Conservation (phyloP, 371 early-diverging fungal genomes). For the Nematocida homosporus region DNA sequence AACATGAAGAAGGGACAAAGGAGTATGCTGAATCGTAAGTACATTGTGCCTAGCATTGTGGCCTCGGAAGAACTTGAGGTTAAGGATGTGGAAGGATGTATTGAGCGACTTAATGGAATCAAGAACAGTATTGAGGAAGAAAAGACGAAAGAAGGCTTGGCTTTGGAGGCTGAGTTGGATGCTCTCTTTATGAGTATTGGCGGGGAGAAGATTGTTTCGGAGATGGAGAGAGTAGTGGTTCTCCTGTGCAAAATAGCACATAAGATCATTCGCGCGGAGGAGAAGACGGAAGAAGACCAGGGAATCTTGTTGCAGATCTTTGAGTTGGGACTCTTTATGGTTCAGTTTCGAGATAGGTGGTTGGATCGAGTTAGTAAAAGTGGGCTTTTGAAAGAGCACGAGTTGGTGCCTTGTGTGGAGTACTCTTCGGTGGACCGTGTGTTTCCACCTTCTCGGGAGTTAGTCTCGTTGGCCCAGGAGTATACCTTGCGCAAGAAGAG, state of each 20-base stretch:
- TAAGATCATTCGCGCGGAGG: slow-evolving; percentile 13
- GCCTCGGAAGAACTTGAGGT: background rate
- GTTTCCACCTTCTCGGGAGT: slow-evolving; percentile 30
- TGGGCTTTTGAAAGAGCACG: background rate
- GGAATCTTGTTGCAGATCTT: slow-evolving; percentile 43
- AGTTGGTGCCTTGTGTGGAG: slow-evolving; percentile 4
- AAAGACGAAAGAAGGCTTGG: background rate
- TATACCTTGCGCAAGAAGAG: slow-evolving; percentile 21
- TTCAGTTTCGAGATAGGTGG: slow-evolving; percentile 53
- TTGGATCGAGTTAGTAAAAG: slow-evolving; percentile 2
- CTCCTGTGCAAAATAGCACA: slow-evolving; percentile 54
- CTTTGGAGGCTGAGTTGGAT: slow-evolving; percentile 34
- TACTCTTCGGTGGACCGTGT: background rate
- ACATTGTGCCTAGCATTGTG: slow-evolving; percentile 36
- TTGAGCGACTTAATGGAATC: slow-evolving; percentile 11
- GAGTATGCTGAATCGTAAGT: slow-evolving; percentile 42
- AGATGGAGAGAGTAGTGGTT: slow-evolving; percentile 48
- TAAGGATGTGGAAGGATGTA: slow-evolving; percentile 28
- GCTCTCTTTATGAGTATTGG: slow-evolving; percentile 7
- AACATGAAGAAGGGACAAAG: background rate
- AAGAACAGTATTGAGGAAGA: slow-evolving; percentile 3
- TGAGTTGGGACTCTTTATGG: slow-evolving; percentile 51
- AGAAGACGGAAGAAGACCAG: slow-evolving; percentile 10
- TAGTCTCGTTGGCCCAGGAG: slow-evolving; percentile 46
- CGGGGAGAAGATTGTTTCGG: slow-evolving; percentile 19